Evolutionary conservation across 371 early-diverging fungal species (phyloP).

Genomic region (Syncephalastrum contaminatum): DNA sequence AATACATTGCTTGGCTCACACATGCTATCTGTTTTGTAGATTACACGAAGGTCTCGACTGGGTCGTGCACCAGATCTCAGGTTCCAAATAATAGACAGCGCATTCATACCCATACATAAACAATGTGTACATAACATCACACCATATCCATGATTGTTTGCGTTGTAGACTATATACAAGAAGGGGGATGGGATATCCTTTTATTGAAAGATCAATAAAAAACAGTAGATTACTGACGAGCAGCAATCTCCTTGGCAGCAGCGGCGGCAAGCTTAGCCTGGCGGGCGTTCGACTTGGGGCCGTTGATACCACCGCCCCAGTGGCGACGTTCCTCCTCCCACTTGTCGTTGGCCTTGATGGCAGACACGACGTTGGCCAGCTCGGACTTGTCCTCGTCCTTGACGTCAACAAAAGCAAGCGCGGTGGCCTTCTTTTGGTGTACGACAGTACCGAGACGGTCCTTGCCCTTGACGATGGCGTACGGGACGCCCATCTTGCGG

Average conservation of each 20-base stretch:
- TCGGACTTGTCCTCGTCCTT: conserved; percentile 94
- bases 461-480: conserved; percentile 98
- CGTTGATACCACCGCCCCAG: conserved; percentile 99
- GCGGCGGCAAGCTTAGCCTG: conserved; percentile 76
- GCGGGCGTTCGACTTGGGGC: conserved; percentile 85
- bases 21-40: conserved; percentile 26
- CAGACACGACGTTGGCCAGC: conserved; percentile 84
- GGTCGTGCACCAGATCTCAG: conserved; percentile 60
- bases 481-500: conserved; percentile 99
- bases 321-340: conserved; percentile 84
- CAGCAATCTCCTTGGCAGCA: conserved; percentile 66
- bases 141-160: too few species aligned
- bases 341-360: conserved; percentile 96
- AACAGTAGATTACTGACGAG: conserved; percentile 46
- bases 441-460: conserved; percentile 97
- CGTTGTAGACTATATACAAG: too few species aligned
- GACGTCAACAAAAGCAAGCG: conserved; percentile 94
- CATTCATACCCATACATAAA: too few species aligned
- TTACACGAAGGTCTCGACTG: conserved; percentile 74
- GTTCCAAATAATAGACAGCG: conserved; percentile 6
- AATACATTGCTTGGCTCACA: conserved; percentile 1
- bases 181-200: too few species aligned
- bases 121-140: too few species aligned
- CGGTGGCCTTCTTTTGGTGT: conserved; percentile 99
- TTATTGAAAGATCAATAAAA: too few species aligned